Evolutionary conservation across 1,139 yeast genomes (phyloP).

Genomic region (Spathaspora sp.): DNA sequence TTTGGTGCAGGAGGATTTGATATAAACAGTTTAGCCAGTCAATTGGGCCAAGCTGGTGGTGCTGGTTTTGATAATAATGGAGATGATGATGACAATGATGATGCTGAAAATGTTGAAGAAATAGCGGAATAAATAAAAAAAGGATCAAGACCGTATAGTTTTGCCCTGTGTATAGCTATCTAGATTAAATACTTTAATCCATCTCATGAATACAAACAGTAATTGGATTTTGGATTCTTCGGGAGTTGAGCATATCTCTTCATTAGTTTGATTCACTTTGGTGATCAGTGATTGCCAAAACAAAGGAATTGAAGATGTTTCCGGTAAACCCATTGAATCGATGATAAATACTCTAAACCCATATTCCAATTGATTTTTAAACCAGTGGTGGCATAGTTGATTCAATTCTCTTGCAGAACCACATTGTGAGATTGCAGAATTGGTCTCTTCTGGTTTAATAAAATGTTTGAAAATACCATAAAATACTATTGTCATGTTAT

Average conservation of each 20-base stretch:
- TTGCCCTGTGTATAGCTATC: slow-evolving; percentile 1
- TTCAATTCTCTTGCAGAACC: slow-evolving; percentile 11
- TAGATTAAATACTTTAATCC: slow-evolving; percentile 8
- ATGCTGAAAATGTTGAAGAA: slow-evolving; percentile 23
- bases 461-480: slow-evolving; percentile 11
- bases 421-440: slow-evolving; percentile 1
- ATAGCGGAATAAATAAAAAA: background rate
- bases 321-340: slow-evolving; percentile 8
- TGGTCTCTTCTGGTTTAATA: slow-evolving; percentile 5
- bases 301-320: slow-evolving; percentile 6
- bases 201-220: slow-evolving; percentile 10
- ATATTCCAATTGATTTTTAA: slow-evolving; percentile 2
- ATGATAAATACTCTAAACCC: slow-evolving; percentile 6
- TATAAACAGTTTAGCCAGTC: slow-evolving; percentile 38
- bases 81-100: slow-evolving; percentile 30
- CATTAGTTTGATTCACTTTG: background rate
- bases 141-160: background rate
- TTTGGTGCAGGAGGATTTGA: slow-evolving; percentile 21
- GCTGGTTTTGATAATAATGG: slow-evolving; percentile 25
- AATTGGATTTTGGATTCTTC: slow-evolving; percentile 4
- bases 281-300: slow-evolving; percentile 8
- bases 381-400: slow-evolving; percentile 10
- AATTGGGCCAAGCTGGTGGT: slow-evolving; percentile 46
- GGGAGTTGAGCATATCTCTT: background rate
- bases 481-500: slow-evolving; percentile 4